phyloP scores from a whole-genome alignment of 2,329 filamentous ascomycete genomes.

The Leptographium radiaticola region DNA sequence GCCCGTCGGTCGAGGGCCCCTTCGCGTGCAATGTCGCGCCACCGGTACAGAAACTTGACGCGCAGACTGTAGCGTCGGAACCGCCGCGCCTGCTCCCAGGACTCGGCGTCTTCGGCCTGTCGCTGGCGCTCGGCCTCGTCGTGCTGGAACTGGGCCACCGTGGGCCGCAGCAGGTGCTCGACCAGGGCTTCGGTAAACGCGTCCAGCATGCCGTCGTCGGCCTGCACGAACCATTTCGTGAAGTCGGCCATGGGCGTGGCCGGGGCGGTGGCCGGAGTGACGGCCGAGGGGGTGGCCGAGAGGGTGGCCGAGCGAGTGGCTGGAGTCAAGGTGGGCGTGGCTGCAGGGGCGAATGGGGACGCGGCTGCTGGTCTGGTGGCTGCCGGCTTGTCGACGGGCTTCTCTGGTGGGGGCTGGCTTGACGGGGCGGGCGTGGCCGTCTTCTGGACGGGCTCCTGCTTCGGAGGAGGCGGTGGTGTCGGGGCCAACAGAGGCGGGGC shows the following conservation, averaged over 20 bases:
- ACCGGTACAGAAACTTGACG: slow-evolving; percentile 43
- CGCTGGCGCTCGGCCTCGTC: slow-evolving; percentile 28
- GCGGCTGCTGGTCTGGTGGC: background rate
- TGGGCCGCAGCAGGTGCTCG: slow-evolving; percentile 28
- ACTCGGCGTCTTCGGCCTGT: slow-evolving; percentile 35
- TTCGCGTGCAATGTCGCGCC: slow-evolving; percentile 36
- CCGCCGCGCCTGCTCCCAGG: slow-evolving; percentile 31
- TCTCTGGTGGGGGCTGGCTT: too few relatives aligned
- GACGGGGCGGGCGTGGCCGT: too few relatives aligned
- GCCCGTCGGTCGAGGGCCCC: slow-evolving; percentile 36
- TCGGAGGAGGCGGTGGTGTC: background rate
- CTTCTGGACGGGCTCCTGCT: too few relatives aligned
- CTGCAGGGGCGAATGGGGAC: background rate
- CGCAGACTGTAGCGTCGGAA: slow-evolving; percentile 36
- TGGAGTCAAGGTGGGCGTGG: background rate
- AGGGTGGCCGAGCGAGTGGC: too few relatives aligned
- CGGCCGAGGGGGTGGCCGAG: background rate
- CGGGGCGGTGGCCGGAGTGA: slow-evolving; percentile 10
- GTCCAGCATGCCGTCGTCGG: slow-evolving; percentile 38
- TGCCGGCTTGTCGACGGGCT: background rate
- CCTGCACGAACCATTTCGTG: slow-evolving; percentile 40
- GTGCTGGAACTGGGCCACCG: slow-evolving; percentile 26
- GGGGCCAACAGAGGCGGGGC: too few relatives aligned
- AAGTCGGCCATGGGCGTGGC: slow-evolving; percentile 34
- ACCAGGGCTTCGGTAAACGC: slow-evolving; percentile 34